These are phyloP conservation scores for Hypoxylon fuscum DNA, from an alignment of 495 filamentous ascomycete genomes.

Conservation along the genomic window DNA sequence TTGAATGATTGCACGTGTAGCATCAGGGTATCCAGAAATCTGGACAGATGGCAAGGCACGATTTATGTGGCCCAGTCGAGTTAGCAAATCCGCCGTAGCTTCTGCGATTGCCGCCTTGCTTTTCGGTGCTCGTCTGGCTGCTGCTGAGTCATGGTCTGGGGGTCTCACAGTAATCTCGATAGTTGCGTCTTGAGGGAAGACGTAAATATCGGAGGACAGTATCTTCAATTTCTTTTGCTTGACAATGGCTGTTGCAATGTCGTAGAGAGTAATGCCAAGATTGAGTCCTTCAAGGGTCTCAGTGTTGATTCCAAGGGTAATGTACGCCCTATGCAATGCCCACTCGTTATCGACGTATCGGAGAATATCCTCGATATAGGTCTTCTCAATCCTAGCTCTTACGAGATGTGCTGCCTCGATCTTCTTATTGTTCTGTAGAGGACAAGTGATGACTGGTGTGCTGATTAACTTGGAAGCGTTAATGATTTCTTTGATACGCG, in stretches of 20 bases:
- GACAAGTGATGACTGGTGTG: conserved; percentile 91
- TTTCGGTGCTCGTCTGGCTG: conserved; percentile 59
- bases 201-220: conserved; percentile 58
- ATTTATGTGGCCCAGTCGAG: conserved; percentile 84
- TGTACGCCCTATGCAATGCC: conserved; percentile 73
- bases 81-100: conserved; percentile 73
- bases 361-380: conserved; percentile 77
- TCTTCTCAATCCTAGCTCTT: conserved; percentile 92
- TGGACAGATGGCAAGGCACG: conserved; percentile 80
- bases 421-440: conserved; percentile 72
- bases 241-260: conserved; percentile 77
- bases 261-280: conserved; percentile 67
- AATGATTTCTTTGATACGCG: conserved; percentile 99
- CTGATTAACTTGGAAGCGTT: conserved; percentile 93
- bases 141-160: conserved; percentile 54
- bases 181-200: conserved; percentile 52
- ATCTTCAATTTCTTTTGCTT: conserved; percentile 82
- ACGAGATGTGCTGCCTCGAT: conserved; percentile 83
- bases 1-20: conserved; percentile 88
- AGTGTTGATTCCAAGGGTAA: conserved; percentile 80
- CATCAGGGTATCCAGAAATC: conserved; percentile 86
- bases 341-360: conserved; percentile 83
- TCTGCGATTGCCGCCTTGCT: conserved; percentile 60
- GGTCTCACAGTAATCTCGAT: conserved; percentile 67
- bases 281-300: conserved; percentile 80